Evolutionary conservation across 176 grass and related monocot species (phyloP).

Genomic region (Carex cristatella): DNA sequence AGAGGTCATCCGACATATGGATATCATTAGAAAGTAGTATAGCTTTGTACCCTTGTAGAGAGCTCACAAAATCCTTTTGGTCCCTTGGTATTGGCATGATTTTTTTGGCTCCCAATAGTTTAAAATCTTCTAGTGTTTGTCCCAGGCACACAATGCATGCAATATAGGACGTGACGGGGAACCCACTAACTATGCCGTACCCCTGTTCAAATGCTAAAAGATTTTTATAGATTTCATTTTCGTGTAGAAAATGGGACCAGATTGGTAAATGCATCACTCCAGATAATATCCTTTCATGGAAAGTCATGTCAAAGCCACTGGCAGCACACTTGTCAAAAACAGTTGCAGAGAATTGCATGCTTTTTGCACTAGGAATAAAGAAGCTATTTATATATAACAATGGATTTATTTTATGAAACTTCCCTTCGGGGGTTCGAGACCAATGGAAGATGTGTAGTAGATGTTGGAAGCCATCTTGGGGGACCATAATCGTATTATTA

Average conservation of each 20-base stretch:
- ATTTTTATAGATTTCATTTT: not conserved
- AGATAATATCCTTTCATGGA: not conserved
- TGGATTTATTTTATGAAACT: not conserved
- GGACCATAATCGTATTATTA: too few species aligned
- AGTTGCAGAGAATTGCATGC: not conserved
- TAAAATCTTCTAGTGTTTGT: too few species aligned
- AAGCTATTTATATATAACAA: rapidly evolving
- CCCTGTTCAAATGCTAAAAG: not conserved
- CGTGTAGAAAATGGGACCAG: rapidly evolving
- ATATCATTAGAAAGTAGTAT: too few species aligned
- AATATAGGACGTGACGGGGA: not conserved
- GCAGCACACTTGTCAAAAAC: not conserved
- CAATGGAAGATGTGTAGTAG: too few species aligned
- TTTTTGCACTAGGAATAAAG: not conserved
- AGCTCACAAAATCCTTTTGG: too few species aligned
- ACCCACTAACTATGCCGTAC: not conserved
- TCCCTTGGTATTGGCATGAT: too few species aligned
- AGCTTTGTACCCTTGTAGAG: too few species aligned
- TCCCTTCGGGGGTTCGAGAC: not conserved
- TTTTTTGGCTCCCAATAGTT: too few species aligned
- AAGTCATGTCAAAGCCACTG: not conserved
- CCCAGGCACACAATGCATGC: not conserved
- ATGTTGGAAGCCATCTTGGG: too few species aligned
- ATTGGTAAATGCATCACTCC: not conserved
- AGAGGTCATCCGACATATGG: too few species aligned